phyloP scores from a whole-genome alignment of 2,329 filamentous ascomycete species.

The Hypoxylon sp. region DNA sequence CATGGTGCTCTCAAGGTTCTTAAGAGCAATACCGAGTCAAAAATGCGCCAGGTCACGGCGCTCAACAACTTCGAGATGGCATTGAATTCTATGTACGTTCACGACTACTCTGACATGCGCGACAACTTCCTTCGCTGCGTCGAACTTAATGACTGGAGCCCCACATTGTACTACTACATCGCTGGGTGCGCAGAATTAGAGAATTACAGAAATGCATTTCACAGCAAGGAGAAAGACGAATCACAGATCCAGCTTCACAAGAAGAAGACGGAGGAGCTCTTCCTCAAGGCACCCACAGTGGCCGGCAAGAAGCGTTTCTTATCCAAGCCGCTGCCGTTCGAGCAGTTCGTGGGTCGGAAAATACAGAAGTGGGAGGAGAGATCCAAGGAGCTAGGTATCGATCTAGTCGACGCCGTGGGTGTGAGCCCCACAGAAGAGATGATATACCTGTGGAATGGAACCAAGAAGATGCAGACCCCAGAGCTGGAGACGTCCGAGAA shows the following conservation, averaged over 20 bases:
- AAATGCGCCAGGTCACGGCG: slow-evolving; percentile 90
- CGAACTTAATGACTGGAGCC: slow-evolving; percentile 91
- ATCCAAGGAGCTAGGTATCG: slow-evolving; percentile 74
- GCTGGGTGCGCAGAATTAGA: slow-evolving; percentile 84
- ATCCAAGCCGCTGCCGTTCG: slow-evolving; percentile 90
- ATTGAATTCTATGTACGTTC: slow-evolving; percentile 82
- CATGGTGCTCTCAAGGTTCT: slow-evolving; percentile 77
- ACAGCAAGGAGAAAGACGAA: slow-evolving; percentile 55
- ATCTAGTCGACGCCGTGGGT: slow-evolving; percentile 84
- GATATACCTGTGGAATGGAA: slow-evolving; percentile 93
- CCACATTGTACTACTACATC: slow-evolving; percentile 90
- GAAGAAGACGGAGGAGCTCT: slow-evolving; percentile 75
- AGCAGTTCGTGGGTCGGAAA: slow-evolving; percentile 87
- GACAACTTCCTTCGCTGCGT: slow-evolving; percentile 81
- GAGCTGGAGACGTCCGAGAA: slow-evolving; percentile 75
- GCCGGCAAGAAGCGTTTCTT: slow-evolving; percentile 92
- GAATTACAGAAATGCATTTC: slow-evolving; percentile 77
- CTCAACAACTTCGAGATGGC: slow-evolving; percentile 88
- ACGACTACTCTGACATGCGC: slow-evolving; percentile 81
- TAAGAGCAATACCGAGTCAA: slow-evolving; percentile 70
- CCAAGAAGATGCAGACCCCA: slow-evolving; percentile 79
- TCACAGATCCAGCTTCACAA: slow-evolving; percentile 70
- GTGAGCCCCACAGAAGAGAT: slow-evolving; percentile 89
- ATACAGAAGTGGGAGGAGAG: slow-evolving; percentile 89
- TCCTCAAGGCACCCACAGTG: slow-evolving; percentile 79